Percentiles rank a stretch among this genome's conserved stretches.
phyloP scores from a whole-genome alignment of 345 rosid genomes.

The Linum lewisii region DNA sequence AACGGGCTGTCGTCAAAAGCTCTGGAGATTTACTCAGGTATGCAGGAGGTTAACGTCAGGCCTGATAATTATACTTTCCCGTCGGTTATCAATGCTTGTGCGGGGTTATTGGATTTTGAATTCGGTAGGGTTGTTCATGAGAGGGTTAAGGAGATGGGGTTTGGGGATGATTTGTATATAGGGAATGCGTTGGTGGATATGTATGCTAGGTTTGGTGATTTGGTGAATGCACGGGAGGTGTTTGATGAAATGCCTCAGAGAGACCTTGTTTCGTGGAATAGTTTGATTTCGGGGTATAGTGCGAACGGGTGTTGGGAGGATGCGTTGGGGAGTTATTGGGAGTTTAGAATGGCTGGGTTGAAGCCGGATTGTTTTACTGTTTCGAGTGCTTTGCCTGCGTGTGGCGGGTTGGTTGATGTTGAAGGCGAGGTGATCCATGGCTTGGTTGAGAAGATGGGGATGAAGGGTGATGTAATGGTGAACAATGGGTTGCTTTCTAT shows the following conservation, averaged over 20 bases:
- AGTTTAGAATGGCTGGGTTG: constrained; percentile 22
- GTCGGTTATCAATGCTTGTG: constrained; percentile 55
- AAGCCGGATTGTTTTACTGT: constrained; percentile 45
- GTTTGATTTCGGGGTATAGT: constrained; percentile 47
- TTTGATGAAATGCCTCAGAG: constrained; percentile 49
- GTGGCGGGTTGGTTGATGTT: constrained; percentile 35
- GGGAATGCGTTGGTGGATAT: constrained; percentile 60
- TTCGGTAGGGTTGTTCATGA: constrained; percentile 32
- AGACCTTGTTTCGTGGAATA: constrained; percentile 61
- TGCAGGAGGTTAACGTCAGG: constrained; percentile 23
- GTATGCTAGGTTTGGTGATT: constrained; percentile 41
- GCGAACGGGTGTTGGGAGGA: constrained; percentile 41
- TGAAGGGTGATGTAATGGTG: constrained; percentile 27
- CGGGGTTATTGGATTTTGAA: constrained; percentile 26
- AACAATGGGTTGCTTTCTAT: constrained; percentile 48
- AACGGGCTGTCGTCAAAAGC: constrained; percentile 37
- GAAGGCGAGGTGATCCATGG: constrained; percentile 40
- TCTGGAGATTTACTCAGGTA: constrained; percentile 31
- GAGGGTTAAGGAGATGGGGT: constrained; percentile 28
- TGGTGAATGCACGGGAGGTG: constrained; percentile 35
- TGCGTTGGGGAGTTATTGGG: constrained; percentile 28
- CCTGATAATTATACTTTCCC: constrained; percentile 58
- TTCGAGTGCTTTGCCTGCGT: constrained; percentile 50
- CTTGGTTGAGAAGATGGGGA: constrained; percentile 41
- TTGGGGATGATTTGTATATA: constrained; percentile 40